Conservation (phyloP, 169 alveolate genomes). For the Hepatocystis sp. region DNA sequence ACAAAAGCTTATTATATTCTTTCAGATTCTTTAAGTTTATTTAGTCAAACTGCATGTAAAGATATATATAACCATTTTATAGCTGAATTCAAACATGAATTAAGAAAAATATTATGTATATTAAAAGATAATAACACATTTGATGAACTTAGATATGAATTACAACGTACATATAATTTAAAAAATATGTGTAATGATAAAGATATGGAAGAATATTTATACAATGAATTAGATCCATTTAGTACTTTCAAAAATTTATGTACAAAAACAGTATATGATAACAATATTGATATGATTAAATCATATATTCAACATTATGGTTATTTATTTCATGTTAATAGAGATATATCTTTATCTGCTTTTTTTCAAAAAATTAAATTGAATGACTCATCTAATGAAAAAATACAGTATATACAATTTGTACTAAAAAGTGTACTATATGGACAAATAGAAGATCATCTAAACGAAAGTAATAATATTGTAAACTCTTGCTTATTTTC, state of each 20-base stretch:
- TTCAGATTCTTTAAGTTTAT: not conserved
- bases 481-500: conserved; percentile 27
- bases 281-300: not conserved
- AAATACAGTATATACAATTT: conserved; percentile 30
- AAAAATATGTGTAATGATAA: conserved; percentile 40
- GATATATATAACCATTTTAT: conserved; percentile 1
- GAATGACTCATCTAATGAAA: too few relatives aligned
- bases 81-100: conserved; percentile 11
- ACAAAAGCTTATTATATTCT: conserved; percentile 8
- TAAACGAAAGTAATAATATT: conserved; percentile 10
- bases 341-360: conserved; percentile 1
- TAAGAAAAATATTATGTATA: conserved; percentile 11
- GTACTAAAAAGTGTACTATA: conserved; percentile 14
- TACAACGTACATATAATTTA: too few relatives aligned
- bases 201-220: too few relatives aligned
- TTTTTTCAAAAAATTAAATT: too few relatives aligned
- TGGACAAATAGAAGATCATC: conserved; percentile 47
- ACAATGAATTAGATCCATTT: too few relatives aligned
- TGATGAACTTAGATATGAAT: conserved; percentile 13
- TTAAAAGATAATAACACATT: conserved; percentile 18
- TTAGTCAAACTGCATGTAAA: conserved; percentile 24
- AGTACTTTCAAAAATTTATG: too few relatives aligned
- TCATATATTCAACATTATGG: conserved; percentile 18
- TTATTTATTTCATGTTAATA: conserved; percentile 19
- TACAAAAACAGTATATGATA: too few relatives aligned